Conservation (phyloP, 768 basidiomycete species). For the Amanita phalloides region DNA sequence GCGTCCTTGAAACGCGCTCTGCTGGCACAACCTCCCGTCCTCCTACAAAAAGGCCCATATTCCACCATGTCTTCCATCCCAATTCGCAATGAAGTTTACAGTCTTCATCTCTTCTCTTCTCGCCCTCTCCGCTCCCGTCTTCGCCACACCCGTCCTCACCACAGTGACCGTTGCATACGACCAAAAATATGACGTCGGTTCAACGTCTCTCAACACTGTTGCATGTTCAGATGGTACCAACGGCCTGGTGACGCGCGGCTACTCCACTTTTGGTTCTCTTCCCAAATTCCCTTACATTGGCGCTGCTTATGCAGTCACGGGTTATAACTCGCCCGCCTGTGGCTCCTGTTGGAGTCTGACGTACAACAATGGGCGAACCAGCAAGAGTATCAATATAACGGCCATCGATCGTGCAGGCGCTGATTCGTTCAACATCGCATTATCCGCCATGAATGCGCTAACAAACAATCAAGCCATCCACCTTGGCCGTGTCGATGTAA, state of each 20-base stretch:
- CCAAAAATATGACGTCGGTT: constrained; percentile 26
- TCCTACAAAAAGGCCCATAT: background rate
- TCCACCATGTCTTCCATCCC: background rate
- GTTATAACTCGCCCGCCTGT: constrained; percentile 30
- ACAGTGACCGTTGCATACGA: constrained; percentile 22
- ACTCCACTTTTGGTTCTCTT: constrained; percentile 26
- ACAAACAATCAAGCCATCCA: constrained; percentile 35
- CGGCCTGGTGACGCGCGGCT: constrained; percentile 29
- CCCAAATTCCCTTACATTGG: constrained; percentile 37
- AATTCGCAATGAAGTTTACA: constrained; percentile 14
- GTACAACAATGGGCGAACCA: constrained; percentile 14
- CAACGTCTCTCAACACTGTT: constrained; percentile 22
- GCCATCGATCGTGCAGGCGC: constrained; percentile 28
- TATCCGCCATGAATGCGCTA: constrained; percentile 43
- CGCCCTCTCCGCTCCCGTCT: constrained; percentile 14
- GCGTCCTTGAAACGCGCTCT: background rate
- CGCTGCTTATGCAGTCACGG: constrained; percentile 25
- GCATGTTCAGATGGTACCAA: constrained; percentile 38
- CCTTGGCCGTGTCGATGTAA: constrained; percentile 37
- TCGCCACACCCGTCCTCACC: constrained; percentile 7
- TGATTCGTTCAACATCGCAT: constrained; percentile 30
- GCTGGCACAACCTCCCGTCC: background rate
- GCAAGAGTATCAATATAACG: constrained; percentile 22
- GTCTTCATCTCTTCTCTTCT: constrained; percentile 13
- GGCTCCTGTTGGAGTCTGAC: constrained; percentile 38